These are phyloP conservation scores for Ceratocystis colombiana DNA, from an alignment of 2,329 filamentous ascomycete genomes.

Conservation along the genomic window DNA sequence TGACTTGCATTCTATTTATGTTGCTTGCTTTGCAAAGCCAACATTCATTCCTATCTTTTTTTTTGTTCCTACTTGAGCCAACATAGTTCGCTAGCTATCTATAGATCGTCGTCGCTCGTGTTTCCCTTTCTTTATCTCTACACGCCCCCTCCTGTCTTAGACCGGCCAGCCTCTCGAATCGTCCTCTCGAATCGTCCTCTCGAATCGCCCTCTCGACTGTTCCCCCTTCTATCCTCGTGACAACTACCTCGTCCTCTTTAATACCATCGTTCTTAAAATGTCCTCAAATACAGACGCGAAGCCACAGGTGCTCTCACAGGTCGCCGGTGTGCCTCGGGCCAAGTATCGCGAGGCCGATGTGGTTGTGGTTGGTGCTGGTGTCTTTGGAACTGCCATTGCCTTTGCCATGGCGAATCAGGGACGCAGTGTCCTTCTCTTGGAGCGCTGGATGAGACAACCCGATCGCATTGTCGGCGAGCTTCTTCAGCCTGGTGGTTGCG, in stretches of 20 bases:
- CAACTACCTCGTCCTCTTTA: neutral
- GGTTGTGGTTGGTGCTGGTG: constrained; percentile 82
- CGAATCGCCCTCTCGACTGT: too few relatives aligned
- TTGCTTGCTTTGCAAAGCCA: neutral
- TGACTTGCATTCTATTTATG: neutral
- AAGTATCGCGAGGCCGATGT: constrained; percentile 63
- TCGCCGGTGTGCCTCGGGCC: neutral
- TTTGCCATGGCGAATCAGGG: constrained; percentile 79
- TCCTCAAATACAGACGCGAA: neutral
- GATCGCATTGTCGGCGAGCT: constrained; percentile 94
- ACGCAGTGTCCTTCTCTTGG: constrained; percentile 79
- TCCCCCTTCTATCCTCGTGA: neutral
- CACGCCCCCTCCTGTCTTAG: neutral
- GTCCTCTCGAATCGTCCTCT: neutral
- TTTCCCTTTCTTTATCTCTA: neutral
- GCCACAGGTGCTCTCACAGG: constrained; percentile 11
- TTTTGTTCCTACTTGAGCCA: neutral
- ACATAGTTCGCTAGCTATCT: neutral
- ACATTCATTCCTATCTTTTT: neutral
- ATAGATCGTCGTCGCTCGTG: neutral
- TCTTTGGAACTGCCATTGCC: constrained; percentile 80
- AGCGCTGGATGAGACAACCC: constrained; percentile 81
- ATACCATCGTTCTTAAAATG: neutral
- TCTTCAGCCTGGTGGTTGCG: constrained; percentile 81
- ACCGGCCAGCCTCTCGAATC: neutral